phyloP scores from a whole-genome alignment of 2,329 filamentous ascomycete species.

The Pezicula carpinea region DNA sequence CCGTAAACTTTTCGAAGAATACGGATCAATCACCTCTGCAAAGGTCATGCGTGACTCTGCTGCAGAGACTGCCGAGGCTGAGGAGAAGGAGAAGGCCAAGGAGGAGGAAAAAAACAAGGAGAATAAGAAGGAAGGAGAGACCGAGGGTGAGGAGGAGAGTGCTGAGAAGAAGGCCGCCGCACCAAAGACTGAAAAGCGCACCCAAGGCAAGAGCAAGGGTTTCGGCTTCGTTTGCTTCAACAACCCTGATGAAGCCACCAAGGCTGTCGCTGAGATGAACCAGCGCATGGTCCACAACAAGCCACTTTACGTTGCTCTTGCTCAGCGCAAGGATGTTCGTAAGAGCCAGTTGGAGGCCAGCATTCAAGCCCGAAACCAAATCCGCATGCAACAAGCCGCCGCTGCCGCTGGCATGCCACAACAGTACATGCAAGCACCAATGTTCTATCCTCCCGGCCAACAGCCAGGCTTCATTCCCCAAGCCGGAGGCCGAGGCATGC shows the following conservation, averaged over 20 bases:
- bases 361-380: conserved; percentile 98
- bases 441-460: conserved; percentile 87
- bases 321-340: conserved; percentile 98
- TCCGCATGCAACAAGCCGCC: conserved; percentile 96
- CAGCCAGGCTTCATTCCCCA: conserved; percentile 65
- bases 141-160: conserved; percentile 44
- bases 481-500: conserved; percentile 57
- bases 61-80: conserved; percentile 41
- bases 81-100: conserved; percentile 41
- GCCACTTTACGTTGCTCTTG: conserved; percentile 94
- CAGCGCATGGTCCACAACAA: conserved; percentile 98
- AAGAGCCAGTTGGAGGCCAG: conserved; percentile 99
- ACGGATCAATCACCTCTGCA: conserved; percentile 93
- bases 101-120: conserved; percentile 47
- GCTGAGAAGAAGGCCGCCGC: conserved; percentile 46
- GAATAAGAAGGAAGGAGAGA: conserved; percentile 43
- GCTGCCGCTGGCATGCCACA: conserved; percentile 84
- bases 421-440: conserved; percentile 81
- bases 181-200: conserved; percentile 49
- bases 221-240: conserved; percentile 99
- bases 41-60: conserved; percentile 96
- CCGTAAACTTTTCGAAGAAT: conserved; percentile 85
- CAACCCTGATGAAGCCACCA: conserved; percentile 98
- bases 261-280: conserved; percentile 99
- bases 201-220: conserved; percentile 96